These are phyloP conservation scores for Phoma sp. DNA, from an alignment of 2,329 filamentous ascomycete species.

Conservation along the genomic window DNA sequence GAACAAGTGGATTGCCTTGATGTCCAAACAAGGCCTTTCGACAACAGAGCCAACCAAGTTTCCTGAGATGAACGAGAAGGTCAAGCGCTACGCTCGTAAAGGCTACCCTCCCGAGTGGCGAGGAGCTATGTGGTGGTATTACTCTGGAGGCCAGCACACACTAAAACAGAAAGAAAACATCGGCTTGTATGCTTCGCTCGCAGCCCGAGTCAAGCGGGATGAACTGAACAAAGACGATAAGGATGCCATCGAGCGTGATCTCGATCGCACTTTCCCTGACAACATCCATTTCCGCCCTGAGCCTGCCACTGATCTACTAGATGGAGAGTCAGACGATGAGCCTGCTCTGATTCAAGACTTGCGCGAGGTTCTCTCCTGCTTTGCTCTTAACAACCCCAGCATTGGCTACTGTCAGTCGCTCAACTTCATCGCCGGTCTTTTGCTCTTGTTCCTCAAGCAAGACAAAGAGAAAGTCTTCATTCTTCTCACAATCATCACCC, in stretches of 20 bases:
- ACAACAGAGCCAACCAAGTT: slow-evolving; percentile 77
- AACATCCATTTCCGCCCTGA: slow-evolving; percentile 85
- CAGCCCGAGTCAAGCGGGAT: slow-evolving; percentile 68
- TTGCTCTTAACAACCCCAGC: slow-evolving; percentile 85
- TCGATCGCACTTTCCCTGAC: slow-evolving; percentile 93
- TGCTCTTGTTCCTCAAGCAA: slow-evolving; percentile 81
- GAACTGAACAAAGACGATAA: slow-evolving; percentile 73
- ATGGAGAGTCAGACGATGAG: slow-evolving; percentile 58
- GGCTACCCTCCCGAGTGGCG: slow-evolving; percentile 93
- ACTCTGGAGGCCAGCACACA: slow-evolving; percentile 83
- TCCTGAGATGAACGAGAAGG: slow-evolving; percentile 78
- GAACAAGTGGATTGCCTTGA: slow-evolving; percentile 80
- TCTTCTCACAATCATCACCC: slow-evolving; percentile 90
- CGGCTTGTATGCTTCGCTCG: slow-evolving; percentile 75
- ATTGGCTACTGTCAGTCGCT: slow-evolving; percentile 96
- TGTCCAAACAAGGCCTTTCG: slow-evolving; percentile 76
- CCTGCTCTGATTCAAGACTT: slow-evolving; percentile 81
- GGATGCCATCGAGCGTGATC: slow-evolving; percentile 90
- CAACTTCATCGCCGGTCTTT: slow-evolving; percentile 89
- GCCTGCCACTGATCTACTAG: slow-evolving; percentile 39
- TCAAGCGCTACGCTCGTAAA: slow-evolving; percentile 89
- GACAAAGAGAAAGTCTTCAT: slow-evolving; percentile 92
- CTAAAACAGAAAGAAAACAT: slow-evolving; percentile 69
- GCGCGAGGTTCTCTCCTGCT: slow-evolving; percentile 84
- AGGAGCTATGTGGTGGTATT: slow-evolving; percentile 97